Base-by-base conservation (phyloP, 805 yeast genomes). In the Priceomyces castillae region DNA sequence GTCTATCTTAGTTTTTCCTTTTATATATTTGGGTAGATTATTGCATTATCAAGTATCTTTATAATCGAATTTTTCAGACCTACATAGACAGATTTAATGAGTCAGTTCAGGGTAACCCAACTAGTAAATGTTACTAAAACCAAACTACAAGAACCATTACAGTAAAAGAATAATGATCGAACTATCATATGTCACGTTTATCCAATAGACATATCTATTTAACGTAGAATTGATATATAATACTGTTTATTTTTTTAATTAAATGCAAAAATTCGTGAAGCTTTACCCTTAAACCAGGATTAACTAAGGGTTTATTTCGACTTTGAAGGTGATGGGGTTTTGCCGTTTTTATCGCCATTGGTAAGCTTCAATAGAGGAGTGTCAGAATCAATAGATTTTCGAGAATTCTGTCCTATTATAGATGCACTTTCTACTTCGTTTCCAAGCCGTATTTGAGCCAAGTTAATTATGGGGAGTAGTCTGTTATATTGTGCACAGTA, bases 391-490 rank as follows among this genome's bases (percentile, higher is more conserved):
- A 41, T 10, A 34, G 16, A 11, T n/a, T 28, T 28, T 28, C 7
- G 12, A 12, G 15, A 9, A 34, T 35, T 18, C 26, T 18, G 37
- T 34, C 26, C 25, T 22, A 7, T 22, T 22, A 9, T 9, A n/a
- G 71, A 64, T n/a, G 63, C 58, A 10, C 64, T 70, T 49, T 76
- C 80, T 2, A 74, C 80, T 34, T 72, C 77, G 44, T 74, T 67
- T 0, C 81, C 81, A 39, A 71, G 59, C 46, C 73, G 74, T 25
- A 73, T 67, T 53, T 77, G 80, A 1, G 81, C 67, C 47, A 74
- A 65, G 48, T 77, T 66, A 34, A 78, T 73, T 34, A 78, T 66
- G 3, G 83, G 82, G 2, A 76, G 57, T 14, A 78, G 57, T 43
- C 71, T 61, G 40, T 67, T 73, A 53, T 76, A 78, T 40, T 72